A percentile compares a stretch with the other conserved stretches of the same genome.
phyloP scores from a whole-genome alignment of 768 basidiomycete genomes.

The Termitomyces sp. region DNA sequence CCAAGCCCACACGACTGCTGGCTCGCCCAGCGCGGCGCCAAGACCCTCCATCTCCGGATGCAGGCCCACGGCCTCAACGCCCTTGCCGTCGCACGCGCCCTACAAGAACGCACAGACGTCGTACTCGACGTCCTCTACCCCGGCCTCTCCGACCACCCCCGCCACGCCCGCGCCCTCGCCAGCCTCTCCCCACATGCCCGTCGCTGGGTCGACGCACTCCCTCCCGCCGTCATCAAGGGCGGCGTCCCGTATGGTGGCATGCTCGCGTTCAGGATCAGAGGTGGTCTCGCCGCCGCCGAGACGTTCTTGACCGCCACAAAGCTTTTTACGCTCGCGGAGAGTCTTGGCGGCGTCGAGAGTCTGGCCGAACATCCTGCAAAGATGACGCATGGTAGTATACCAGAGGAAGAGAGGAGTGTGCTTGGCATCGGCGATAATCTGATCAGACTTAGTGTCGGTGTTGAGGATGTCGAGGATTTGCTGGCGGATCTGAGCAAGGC shows the following conservation, averaged over 20 bases:
- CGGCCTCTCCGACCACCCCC: slow-evolving; percentile 63
- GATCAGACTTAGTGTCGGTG: slow-evolving; percentile 77
- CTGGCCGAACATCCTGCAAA: slow-evolving; percentile 79
- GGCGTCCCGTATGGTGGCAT: slow-evolving; percentile 92
- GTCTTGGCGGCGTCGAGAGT: slow-evolving; percentile 88
- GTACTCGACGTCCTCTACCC: slow-evolving; percentile 80
- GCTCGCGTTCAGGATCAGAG: slow-evolving; percentile 73
- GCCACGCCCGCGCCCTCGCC: slow-evolving; percentile 56
- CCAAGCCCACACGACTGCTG: slow-evolving; percentile 85
- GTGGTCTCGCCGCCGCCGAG: slow-evolving; percentile 49
- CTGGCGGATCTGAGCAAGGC: slow-evolving; percentile 67
- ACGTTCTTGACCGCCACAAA: slow-evolving; percentile 59
- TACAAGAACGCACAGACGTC: slow-evolving; percentile 54
- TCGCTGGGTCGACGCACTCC: slow-evolving; percentile 48
- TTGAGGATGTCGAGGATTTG: slow-evolving; percentile 85
- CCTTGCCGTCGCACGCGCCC: slow-evolving; percentile 60
- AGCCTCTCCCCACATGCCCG: slow-evolving; percentile 66
- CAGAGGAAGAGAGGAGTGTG: slow-evolving; percentile 54
- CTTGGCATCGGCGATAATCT: slow-evolving; percentile 78
- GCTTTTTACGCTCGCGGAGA: slow-evolving; percentile 82
- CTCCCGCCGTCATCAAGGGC: slow-evolving; percentile 12
- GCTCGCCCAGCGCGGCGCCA: slow-evolving; percentile 86
- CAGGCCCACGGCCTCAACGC: slow-evolving; percentile 83
- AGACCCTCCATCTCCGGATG: slow-evolving; percentile 88
- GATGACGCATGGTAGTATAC: slow-evolving; percentile 87